phyloP scores from a whole-genome alignment of 2,329 filamentous ascomycete species.

The Simplicillium sp. region DNA sequence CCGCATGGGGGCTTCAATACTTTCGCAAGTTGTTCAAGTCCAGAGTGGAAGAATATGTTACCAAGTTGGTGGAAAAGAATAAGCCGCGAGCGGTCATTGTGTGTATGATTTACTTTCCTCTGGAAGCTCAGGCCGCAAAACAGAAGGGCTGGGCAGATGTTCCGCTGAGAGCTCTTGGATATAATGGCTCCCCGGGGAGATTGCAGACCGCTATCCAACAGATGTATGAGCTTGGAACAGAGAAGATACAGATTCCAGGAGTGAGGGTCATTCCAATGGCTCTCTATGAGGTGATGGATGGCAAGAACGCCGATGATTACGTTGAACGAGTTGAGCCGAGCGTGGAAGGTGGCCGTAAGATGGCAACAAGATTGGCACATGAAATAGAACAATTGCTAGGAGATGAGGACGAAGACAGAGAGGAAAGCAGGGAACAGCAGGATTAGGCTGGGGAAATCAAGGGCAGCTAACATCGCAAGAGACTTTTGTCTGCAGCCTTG shows the following conservation, averaged over 20 bases:
- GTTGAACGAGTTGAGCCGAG: conserved; percentile 5
- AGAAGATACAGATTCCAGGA: background rate
- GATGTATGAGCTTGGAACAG: conserved; percentile 4
- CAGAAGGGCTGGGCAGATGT: conserved; percentile 2
- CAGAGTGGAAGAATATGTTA: background rate
- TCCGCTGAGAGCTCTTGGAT: conserved; percentile 3
- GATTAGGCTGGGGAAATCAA: too few relatives aligned
- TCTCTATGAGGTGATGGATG: conserved; percentile 1
- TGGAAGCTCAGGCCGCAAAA: background rate
- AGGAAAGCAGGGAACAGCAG: too few relatives aligned
- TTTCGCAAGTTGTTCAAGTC: conserved; percentile 2
- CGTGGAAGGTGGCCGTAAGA: conserved; percentile 2
- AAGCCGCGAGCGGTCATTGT: conserved; percentile 3
- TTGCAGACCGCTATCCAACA: conserved; percentile 2
- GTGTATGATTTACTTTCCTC: conserved; percentile 5
- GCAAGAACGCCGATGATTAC: conserved; percentile 1
- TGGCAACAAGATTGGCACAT: background rate
- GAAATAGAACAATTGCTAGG: too few relatives aligned
- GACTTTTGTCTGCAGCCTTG: too few relatives aligned
- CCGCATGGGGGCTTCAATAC: conserved; percentile 2
- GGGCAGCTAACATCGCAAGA: too few relatives aligned
- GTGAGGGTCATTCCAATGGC: background rate
- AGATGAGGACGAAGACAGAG: too few relatives aligned
- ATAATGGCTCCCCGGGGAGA: background rate
- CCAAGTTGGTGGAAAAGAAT: background rate